These are phyloP conservation scores for Plasmodium adleri DNA, from an alignment of 169 alveolate species.

Conservation along the genomic window DNA sequence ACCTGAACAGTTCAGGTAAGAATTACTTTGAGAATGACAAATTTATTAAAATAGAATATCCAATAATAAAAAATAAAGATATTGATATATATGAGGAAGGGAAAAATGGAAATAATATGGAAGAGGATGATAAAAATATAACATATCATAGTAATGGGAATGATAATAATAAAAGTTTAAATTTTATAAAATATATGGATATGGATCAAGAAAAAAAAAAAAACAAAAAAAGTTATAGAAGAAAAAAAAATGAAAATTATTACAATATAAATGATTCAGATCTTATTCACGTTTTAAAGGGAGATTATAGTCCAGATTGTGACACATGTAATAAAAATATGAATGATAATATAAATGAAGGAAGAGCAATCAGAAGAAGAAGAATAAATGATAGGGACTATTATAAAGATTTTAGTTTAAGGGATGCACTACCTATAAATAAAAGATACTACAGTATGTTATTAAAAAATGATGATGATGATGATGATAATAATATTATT, in stretches of 20 bases:
- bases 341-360: not conserved
- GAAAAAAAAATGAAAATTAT: too few species aligned
- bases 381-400: not conserved
- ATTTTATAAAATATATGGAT: slow-evolving; percentile 2
- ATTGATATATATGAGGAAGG: not conserved
- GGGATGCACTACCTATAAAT: slow-evolving; percentile 2
- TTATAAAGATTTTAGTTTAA: slow-evolving; percentile 28
- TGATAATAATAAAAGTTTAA: not conserved
- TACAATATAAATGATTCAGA: slow-evolving; percentile 16
- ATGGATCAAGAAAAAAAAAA: not conserved
- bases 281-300: not conserved
- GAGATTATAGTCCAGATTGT: slow-evolving; percentile 10
- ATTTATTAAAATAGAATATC: slow-evolving; percentile 32
- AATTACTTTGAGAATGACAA: slow-evolving; percentile 59
- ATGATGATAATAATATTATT: not conserved
- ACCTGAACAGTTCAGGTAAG: slow-evolving; percentile 3
- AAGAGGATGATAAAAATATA: not conserved
- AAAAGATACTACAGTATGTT: too few species aligned
- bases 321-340: not conserved
- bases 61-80: slow-evolving; percentile 6
- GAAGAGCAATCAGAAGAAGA: not conserved
- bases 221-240: not conserved
- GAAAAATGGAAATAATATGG: not conserved
- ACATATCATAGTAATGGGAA: too few species aligned
- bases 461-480: not conserved